Evolutionary conservation across 164 flowering plant species (phyloP), one percentile per base, ranked within the genome.

Genomic region (Vitis cinerea): DNA sequence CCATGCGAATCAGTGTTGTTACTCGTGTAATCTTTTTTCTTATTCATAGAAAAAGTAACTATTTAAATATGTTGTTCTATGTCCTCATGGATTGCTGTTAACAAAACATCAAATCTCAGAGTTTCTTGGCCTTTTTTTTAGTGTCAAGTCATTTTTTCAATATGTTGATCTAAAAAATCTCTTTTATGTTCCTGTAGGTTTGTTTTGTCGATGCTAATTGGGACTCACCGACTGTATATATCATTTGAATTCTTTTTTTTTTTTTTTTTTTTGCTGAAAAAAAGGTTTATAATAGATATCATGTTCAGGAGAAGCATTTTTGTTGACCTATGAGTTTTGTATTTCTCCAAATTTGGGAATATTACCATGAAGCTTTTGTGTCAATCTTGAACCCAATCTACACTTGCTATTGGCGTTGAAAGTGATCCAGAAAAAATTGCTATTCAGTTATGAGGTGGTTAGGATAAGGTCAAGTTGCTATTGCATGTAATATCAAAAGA

Each of bases 151-250:
- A 13, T 4, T 17, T 61, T 50, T 17, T 48, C 48, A 70, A 23
- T 50, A 44, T 61, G 37, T 19, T 51, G 60, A 80, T 79, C 94
- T 88, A 88, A 87, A 84, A 71, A 77, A 66, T 88, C 82, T 87
- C 73, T 83, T 88, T 87, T 80, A 72, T 89, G 82, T 87, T 82
- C 84, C 75, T 89, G 98, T 96, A 93, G 98, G 94, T 93, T 80
- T 84, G 81, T 87, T 85, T 68, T 78, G 73, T 76, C 79, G 80
- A 86, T 59, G 84, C 82, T 88, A 85, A 85, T 78, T 77, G 69
- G 78, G 81, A 74, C 76, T 71, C 79, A 80, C 67, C 75, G 13
- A 74, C 72, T 84, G 86, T 90, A 78, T 19, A 19, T 74, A 82
- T 77, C 19, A 17, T 17, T 0, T 17, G 19, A 17, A 0, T 17